Percentiles rank a stretch among this genome's conserved stretches.
phyloP scores from a whole-genome alignment of 352 stramenopile genomes.

The Phytopythium oedochilum region DNA sequence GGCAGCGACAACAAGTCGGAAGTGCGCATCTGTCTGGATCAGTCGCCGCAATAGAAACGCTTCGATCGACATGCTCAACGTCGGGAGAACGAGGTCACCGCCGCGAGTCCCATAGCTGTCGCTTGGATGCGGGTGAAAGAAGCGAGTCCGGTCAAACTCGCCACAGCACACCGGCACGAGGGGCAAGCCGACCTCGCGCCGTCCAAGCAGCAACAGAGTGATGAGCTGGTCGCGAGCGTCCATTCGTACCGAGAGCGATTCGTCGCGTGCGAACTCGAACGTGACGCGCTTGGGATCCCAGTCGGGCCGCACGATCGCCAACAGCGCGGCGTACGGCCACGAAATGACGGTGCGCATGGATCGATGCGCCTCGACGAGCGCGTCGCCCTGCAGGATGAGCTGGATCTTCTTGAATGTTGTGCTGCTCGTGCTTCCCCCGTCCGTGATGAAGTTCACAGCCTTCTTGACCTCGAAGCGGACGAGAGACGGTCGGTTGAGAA shows the following conservation, averaged over 20 bases:
- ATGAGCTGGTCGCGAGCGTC: slow-evolving; percentile 60
- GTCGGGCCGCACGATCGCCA: slow-evolving; percentile 46
- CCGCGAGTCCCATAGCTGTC: slow-evolving; percentile 15
- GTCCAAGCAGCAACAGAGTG: slow-evolving; percentile 55
- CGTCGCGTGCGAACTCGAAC: slow-evolving; percentile 62
- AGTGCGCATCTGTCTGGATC: slow-evolving; percentile 19
- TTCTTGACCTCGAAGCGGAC: slow-evolving; percentile 71
- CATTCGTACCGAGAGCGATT: slow-evolving; percentile 48
- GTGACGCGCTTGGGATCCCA: slow-evolving; percentile 50
- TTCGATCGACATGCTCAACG: slow-evolving; percentile 27
- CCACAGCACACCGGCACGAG: slow-evolving; percentile 36
- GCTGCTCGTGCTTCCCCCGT: slow-evolving; percentile 15
- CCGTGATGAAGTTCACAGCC: slow-evolving; percentile 8
- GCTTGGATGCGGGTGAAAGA: slow-evolving; percentile 50
- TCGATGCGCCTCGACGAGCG: slow-evolving; percentile 60
- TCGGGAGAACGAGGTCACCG: slow-evolving; percentile 6
- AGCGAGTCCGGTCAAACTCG: slow-evolving; percentile 43
- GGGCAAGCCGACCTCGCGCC: slow-evolving; percentile 50
- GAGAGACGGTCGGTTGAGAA: slow-evolving; percentile 47
- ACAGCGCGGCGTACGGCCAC: slow-evolving; percentile 46
- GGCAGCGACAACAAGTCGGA: not conserved
- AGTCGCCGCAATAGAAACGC: slow-evolving; percentile 57
- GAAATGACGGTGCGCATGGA: slow-evolving; percentile 50
- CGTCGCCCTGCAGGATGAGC: slow-evolving; percentile 55
- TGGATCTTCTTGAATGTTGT: slow-evolving; percentile 47